These are phyloP conservation scores for Colletotrichum salicis DNA, from an alignment of 2,329 filamentous ascomycete species.

Conservation along the genomic window DNA sequence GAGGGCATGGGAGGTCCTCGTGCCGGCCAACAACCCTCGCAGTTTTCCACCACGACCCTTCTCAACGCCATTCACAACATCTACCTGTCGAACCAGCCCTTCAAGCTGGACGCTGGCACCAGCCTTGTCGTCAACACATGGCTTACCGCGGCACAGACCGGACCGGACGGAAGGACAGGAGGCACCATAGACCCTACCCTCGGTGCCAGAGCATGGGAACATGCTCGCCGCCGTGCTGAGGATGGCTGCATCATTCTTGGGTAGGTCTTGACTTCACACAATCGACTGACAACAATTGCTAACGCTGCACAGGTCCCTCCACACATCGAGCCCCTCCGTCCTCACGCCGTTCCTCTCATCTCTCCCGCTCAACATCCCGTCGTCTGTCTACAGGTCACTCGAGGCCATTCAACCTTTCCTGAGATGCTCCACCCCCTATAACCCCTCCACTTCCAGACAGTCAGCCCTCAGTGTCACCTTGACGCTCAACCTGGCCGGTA, in stretches of 20 bases:
- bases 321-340: slow-evolving; percentile 87
- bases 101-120: slow-evolving; percentile 87
- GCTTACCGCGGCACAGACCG: slow-evolving; percentile 81
- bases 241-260: slow-evolving; percentile 92
- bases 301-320: slow-evolving; percentile 74
- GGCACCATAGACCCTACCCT: slow-evolving; percentile 85
- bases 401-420: slow-evolving; percentile 87
- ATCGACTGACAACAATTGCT: background rate
- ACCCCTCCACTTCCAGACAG: slow-evolving; percentile 85
- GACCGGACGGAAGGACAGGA: slow-evolving; percentile 74
- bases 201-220: slow-evolving; percentile 90
- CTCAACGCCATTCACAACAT: slow-evolving; percentile 92
- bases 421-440: slow-evolving; percentile 86
- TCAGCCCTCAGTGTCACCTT: slow-evolving; percentile 83
- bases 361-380: slow-evolving; percentile 82
- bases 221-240: slow-evolving; percentile 91
- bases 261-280: slow-evolving; percentile 59
- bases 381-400: slow-evolving; percentile 79
- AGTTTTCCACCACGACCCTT: slow-evolving; percentile 92
- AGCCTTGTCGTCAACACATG: slow-evolving; percentile 96
- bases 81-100: slow-evolving; percentile 85
- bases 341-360: slow-evolving; percentile 83
- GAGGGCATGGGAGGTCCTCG: slow-evolving; percentile 69
- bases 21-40: slow-evolving; percentile 74
- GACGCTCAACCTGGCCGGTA: slow-evolving; percentile 83